Evolutionary conservation across 805 yeast species (phyloP), one percentile per base, ranked within the genome.

Genomic region (Barnettozyma californica): DNA sequence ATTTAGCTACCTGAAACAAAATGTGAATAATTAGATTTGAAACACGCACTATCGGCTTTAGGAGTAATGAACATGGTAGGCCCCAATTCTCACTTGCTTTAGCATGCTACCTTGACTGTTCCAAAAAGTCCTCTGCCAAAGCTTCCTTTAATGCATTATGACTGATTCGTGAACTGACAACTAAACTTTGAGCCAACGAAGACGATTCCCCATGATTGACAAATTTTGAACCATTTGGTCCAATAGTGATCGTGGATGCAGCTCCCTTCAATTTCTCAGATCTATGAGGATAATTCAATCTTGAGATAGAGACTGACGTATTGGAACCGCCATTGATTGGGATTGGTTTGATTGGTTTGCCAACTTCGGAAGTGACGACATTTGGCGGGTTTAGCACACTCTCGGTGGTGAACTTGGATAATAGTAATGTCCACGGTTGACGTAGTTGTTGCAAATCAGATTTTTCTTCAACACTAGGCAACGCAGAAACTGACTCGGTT

Each of bases 191-290:
- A 5, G 53, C 53, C 29, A 58, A n/a, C 1, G 53, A 27, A 3
- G 64, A 60, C 14, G 58, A 47, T 33, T 57, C 63, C 3, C 65
- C 65, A 44, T 58, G 60, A 41, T 59, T 58, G 4, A 61, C 53
- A 25, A 55, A 53, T 38, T 52, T 57, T n/a, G 59, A 54, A 5
- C 62, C 53, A 43, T 60, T 54, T 13, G 63, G 59, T 2, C 64
- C 65, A 33, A 61, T 59, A 0, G 63, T 61, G 25, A 61, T 43
- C 0, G 61, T 59, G 27, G 65, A 60, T 29, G 51, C 57, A 9
- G 56, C 51, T 6, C 63, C 65, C 41, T 52, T 59, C 7, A 55
- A 40, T 5, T 42, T 49, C 14, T 47, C 52, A 5, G 36, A 36
- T 14, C 46, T 41, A 27, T 48, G 48, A 7, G 51, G 48, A 21